Evolutionary conservation across 139 green algal species (phyloP).

Genomic region (Chlamydomonas sp.): DNA sequence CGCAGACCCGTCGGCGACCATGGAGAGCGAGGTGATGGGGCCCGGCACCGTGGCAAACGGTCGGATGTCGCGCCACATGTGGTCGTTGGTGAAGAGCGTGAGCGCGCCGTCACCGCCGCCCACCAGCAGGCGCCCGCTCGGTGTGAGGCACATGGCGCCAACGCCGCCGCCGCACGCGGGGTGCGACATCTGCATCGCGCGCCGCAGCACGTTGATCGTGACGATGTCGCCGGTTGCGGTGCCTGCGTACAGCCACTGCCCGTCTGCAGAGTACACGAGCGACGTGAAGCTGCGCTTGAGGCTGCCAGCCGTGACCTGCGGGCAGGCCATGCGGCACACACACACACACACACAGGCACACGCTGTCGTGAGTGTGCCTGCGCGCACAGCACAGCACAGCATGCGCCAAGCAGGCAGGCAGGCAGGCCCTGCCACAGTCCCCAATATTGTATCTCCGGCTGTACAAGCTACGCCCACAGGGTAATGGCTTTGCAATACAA

Average conservation of each 20-base stretch:
- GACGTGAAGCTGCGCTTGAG: slow-evolving; percentile 35
- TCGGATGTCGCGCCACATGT: slow-evolving; percentile 33
- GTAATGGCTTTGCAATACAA: too few species aligned
- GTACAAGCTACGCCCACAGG: too few species aligned
- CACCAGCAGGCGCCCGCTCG: slow-evolving; percentile 25
- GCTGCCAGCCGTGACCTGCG: slow-evolving; percentile 35
- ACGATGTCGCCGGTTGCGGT: slow-evolving; percentile 43
- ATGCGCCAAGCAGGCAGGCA: too few species aligned
- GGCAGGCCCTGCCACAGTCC: too few species aligned
- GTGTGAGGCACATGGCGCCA: slow-evolving; percentile 9
- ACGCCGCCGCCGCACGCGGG: slow-evolving; percentile 12
- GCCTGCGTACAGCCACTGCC: slow-evolving; percentile 48
- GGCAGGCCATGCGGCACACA: too few species aligned
- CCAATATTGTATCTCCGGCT: too few species aligned
- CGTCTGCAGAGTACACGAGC: slow-evolving; percentile 39
- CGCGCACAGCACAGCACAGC: too few species aligned
- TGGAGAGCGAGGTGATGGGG: slow-evolving; percentile 26
- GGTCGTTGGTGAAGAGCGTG: slow-evolving; percentile 18
- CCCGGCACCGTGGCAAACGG: slow-evolving; percentile 33
- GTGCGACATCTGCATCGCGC: slow-evolving; percentile 40
- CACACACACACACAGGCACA: too few species aligned
- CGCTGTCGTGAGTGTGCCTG: too few species aligned
- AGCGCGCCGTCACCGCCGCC: slow-evolving; percentile 34
- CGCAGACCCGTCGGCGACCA: slow-evolving; percentile 15
- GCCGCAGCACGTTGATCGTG: slow-evolving; percentile 46